These are phyloP conservation scores for Euphorbia peplus DNA, from an alignment of 345 rosid species.

Conservation along the genomic window DNA sequence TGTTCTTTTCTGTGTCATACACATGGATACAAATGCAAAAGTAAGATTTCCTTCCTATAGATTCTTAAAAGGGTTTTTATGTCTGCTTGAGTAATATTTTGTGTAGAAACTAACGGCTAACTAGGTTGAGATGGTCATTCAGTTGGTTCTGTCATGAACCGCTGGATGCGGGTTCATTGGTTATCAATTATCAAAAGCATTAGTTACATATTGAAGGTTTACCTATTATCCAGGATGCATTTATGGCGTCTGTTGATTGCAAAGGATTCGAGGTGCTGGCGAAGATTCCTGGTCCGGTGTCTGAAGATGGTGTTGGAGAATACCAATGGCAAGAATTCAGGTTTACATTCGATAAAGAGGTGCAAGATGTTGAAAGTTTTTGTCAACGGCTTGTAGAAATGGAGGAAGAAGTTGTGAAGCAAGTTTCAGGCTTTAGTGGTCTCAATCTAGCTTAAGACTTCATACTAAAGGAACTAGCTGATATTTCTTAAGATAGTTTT, in stretches of 20 bases:
- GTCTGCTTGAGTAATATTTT: background rate
- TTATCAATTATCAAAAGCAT: background rate
- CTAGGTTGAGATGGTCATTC: background rate
- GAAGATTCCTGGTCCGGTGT: conserved; percentile 9
- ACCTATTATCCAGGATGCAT: conserved; percentile 19
- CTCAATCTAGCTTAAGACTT: conserved; percentile 13
- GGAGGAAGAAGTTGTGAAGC: conserved; percentile 27
- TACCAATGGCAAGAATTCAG: conserved; percentile 27
- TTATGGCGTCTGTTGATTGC: conserved; percentile 17
- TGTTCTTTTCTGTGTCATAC: conserved; percentile 65
- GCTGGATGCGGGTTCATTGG: background rate
- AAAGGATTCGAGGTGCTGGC: conserved; percentile 30
- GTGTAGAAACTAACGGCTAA: background rate
- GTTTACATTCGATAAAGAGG: conserved; percentile 27
- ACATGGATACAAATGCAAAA: conserved; percentile 61
- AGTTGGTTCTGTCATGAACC: background rate
- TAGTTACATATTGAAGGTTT: background rate
- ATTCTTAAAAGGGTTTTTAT: background rate
- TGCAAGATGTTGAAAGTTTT: conserved; percentile 16
- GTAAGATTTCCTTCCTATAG: conserved; percentile 32
- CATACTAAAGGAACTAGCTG: background rate
- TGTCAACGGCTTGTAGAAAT: conserved; percentile 26
- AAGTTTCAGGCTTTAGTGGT: conserved; percentile 21
- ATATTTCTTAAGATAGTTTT: background rate
- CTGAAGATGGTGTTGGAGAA: conserved; percentile 9